These are phyloP conservation scores for Miscanthus lutarioriparius DNA, from an alignment of 176 grass and related monocot species.

Conservation along the genomic window DNA sequence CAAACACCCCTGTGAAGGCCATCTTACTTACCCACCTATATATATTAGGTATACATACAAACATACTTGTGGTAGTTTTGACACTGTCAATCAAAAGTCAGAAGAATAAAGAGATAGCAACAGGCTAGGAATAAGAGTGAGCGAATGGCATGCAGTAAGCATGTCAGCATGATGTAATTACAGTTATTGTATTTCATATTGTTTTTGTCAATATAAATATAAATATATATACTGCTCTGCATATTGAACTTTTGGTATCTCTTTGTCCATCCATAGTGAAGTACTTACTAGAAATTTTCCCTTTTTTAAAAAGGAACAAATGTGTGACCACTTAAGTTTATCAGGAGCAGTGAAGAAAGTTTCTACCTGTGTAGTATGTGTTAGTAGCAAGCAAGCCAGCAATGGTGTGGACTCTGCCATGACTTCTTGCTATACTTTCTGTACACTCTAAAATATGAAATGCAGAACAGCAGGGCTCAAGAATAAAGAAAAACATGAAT, in stretches of 20 bases:
- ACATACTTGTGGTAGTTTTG: conserved; percentile 1
- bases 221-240: neutral
- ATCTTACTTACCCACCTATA: neutral
- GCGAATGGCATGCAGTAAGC: neutral
- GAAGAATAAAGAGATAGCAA: conserved; percentile 29
- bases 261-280: neutral
- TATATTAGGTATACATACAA: neutral
- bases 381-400: neutral
- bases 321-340: neutral
- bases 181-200: neutral
- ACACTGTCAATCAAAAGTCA: conserved; percentile 13
- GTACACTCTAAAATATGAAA: conserved; percentile 4
- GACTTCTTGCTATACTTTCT: neutral
- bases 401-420: conserved; percentile 4
- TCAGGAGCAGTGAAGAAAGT: neutral
- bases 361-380: neutral
- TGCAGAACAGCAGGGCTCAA: neutral
- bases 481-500: neutral
- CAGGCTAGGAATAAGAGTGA: conserved; percentile 22
- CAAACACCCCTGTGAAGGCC: neutral
- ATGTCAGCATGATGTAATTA: conserved; percentile 41
- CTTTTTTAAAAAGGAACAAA: neutral
- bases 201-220: neutral
- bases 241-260: neutral
- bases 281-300: neutral